Base-by-base conservation (phyloP, 2,329 filamentous ascomycete genomes). In the Venturia aucupariae region DNA sequence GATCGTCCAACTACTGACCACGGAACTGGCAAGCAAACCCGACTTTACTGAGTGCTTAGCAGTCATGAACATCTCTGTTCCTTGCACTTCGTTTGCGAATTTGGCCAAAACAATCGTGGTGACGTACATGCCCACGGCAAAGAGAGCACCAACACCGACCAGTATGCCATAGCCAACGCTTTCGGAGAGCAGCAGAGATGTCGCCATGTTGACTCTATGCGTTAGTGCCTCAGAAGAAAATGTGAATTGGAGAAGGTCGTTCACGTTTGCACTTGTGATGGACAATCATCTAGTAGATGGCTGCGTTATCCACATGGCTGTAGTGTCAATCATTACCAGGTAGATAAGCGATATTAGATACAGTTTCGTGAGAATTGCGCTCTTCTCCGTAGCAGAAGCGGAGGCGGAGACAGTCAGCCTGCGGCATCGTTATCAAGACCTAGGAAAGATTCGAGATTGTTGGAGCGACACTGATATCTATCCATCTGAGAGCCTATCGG, bases 1-100 rank as follows among this genome's bases (percentile, higher is more conserved):
- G 77, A 78, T 81, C 3, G 79, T 81, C 79, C 79, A 81, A 1
- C 78, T 78, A 6, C 75, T 78, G 19, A 81, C 79, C 61, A 81
- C 78, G 4, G 77, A 78, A 8, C 75, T 75, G 4, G 78, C 77
- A 61, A 80, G 78, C 7, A 81, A 74, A 8, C 79, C 78, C 0
- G 79, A 76, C 61, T 77, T 78, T 41, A 79, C 75, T 46, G 71
- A 74, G 39, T 76, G 71, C 4, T 75, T 78, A 0, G 79, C 79
- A 1, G 78, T 80, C 69, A 78, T 79, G 74, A 80, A 81, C 67
- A 79, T 76, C 66, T 81, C 79, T 4, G 77, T 75, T 59, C 75
- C 73, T 41, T 75, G 74, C 4, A 64, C 63, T 35, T 60, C 63
- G 27, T 61, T 61, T 3, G 61, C 51, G 22, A 60, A 64, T 30